A percentile compares a stretch with the other conserved stretches of the same genome.
These are phyloP conservation scores for Davidsoniella eucalypti DNA, from an alignment of 2,329 filamentous ascomycete genomes.

Conservation along the genomic window DNA sequence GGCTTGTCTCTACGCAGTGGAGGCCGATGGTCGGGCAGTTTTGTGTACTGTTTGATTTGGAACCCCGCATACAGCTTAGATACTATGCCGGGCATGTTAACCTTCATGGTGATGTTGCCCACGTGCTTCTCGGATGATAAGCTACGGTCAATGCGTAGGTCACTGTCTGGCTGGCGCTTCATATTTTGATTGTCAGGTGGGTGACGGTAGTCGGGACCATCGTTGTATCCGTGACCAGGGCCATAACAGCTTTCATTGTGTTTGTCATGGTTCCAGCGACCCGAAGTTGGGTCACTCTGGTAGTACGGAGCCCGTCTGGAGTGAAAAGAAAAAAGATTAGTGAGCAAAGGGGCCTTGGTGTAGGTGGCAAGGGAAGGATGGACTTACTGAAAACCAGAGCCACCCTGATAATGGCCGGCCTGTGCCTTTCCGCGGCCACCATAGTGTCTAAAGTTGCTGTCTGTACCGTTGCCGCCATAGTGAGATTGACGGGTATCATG, in stretches of 20 bases:
- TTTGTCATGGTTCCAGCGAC: constrained; percentile 86
- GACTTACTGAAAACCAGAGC: neutral
- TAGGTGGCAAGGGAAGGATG: neutral
- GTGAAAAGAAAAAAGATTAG: neutral
- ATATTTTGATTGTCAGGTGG: constrained; percentile 16
- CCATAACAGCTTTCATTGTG: constrained; percentile 42
- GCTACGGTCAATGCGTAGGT: constrained; percentile 52
- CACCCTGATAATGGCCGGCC: no score
- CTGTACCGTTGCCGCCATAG: constrained; percentile 22
- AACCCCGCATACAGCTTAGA: constrained; percentile 56
- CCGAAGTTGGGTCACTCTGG: constrained; percentile 17
- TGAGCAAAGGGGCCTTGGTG: no score
- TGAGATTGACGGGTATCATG: constrained; percentile 69
- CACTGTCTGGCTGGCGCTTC: constrained; percentile 39
- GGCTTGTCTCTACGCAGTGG: constrained; percentile 91
- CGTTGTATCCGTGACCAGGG: constrained; percentile 18
- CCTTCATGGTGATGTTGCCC: constrained; percentile 70
- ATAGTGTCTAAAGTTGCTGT: neutral
- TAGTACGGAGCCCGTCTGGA: no score
- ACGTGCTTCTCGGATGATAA: constrained; percentile 74
- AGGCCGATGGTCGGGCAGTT: constrained; percentile 84
- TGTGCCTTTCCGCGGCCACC: neutral
- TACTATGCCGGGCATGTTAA: constrained; percentile 63
- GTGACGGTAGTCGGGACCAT: constrained; percentile 24
- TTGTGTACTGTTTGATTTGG: constrained; percentile 78